A percentile compares a stretch with the other conserved stretches of the same genome.
Conservation (phyloP, 169 alveolate species). For the Plasmodium fragile region DNA sequence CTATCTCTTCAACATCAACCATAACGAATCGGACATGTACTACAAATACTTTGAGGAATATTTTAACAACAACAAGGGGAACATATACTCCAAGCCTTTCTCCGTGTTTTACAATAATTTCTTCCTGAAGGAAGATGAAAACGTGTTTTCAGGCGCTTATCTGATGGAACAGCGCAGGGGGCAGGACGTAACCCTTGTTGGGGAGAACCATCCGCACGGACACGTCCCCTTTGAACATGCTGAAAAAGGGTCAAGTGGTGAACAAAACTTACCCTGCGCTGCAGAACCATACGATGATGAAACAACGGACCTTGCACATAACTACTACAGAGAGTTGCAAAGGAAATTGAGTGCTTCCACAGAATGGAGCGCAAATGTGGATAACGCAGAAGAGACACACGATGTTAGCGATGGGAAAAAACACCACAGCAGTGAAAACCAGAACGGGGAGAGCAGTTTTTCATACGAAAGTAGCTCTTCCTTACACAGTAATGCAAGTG, state of each 20-base stretch:
- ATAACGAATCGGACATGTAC: conserved; percentile 40
- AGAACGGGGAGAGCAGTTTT: neutral
- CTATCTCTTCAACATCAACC: conserved; percentile 50
- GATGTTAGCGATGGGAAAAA: neutral
- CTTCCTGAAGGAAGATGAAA: conserved; percentile 34
- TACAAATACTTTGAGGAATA: conserved; percentile 73
- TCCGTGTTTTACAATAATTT: conserved; percentile 28
- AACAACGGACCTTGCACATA: neutral
- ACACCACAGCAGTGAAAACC: neutral
- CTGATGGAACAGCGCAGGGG: neutral
- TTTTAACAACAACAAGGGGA: conserved; percentile 49
- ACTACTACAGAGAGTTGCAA: neutral
- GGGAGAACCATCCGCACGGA: neutral
- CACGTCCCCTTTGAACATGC: neutral
- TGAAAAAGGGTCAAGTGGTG: neutral
- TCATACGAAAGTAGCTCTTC: neutral
- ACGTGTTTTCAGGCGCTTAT: conserved; percentile 17
- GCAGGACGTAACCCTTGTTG: neutral
- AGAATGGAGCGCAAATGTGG: neutral
- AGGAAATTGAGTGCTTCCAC: neutral
- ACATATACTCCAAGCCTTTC: conserved; percentile 60
- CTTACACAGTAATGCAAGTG: neutral
- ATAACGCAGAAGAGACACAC: neutral
- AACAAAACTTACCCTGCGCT: neutral
- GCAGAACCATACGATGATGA: neutral